phyloP scores from a whole-genome alignment of 2,329 filamentous ascomycete genomes.

The Monosporascus cannonballus region DNA sequence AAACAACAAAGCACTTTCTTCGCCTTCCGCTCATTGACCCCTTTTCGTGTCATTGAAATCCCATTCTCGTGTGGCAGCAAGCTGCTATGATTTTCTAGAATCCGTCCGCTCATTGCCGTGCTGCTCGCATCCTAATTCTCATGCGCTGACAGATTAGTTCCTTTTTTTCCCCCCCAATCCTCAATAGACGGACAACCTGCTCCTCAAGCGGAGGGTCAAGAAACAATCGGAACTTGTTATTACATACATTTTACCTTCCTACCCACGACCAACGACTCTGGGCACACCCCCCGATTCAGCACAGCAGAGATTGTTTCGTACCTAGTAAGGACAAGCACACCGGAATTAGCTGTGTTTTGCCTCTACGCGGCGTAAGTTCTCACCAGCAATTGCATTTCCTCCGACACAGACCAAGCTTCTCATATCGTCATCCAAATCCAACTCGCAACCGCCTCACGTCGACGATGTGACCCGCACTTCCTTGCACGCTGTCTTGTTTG shows the following conservation, averaged over 20 bases:
- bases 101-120: slow-evolving; percentile 14
- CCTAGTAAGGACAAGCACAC: slow-evolving; percentile 13
- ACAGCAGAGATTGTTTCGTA: slow-evolving; percentile 16
- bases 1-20: slow-evolving; percentile 23
- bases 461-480: background rate
- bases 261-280: background rate
- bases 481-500: background rate
- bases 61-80: slow-evolving; percentile 22
- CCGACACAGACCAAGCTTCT: background rate
- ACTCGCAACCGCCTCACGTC: background rate
- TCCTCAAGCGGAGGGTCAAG: slow-evolving; percentile 14
- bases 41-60: slow-evolving; percentile 20
- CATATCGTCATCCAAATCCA: background rate
- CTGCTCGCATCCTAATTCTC: slow-evolving; percentile 12
- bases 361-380: slow-evolving; percentile 13
- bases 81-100: slow-evolving; percentile 19
- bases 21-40: slow-evolving; percentile 14
- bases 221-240: slow-evolving; percentile 4
- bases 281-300: slow-evolving; percentile 7
- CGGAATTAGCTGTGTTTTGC: slow-evolving; percentile 7
- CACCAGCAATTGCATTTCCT: background rate
- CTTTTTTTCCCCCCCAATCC: slow-evolving; percentile 4
- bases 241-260: slow-evolving; percentile 1
- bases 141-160: slow-evolving; percentile 22
- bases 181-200: slow-evolving; percentile 16